Evolutionary conservation across 805 yeast species (phyloP), one percentile per base, ranked within the genome.

Genomic region (Sugiyamaella qingdaonensis): DNA sequence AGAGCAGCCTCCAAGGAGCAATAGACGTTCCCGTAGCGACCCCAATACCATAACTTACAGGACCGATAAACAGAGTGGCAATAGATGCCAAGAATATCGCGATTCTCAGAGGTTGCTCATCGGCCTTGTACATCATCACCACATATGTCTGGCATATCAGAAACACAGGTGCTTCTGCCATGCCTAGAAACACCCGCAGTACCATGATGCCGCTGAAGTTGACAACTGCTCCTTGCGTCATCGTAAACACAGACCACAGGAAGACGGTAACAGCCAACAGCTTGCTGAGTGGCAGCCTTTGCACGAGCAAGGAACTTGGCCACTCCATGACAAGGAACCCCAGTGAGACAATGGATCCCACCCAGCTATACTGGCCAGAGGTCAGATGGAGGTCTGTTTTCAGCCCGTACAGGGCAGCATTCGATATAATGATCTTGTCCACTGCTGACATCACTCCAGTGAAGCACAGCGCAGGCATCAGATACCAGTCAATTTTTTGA

Each of bases 371-470:
- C 46, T 51, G 54, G 19, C 35, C 35, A 2, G 46, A 18, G 29
- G 50, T 21, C 33, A 51, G 31, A 10, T 43, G 24, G 8, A 47
- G 31, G 56, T 81, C 84, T 0, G 65, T 66, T 52, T 80, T 61
- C 62, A 81, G 56, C 58, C 78, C 76, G 60, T 78, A 85, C 1
- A 84, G 69, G 10, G 78, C 70, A 9, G 85, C 84, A 58, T 79
- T 81, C 1, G 72, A 58, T 46, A 82, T 64, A 61, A 81, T 80
- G 46, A 73, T 74, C 58, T 86, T 68, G 64, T 81, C 86, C 53
- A 80, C 64, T 58, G 80, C 80, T 49, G 81, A 69, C 7, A 81
- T 80, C 41, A 78, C 68, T 61, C 81, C 81, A 77, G 81, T 73
- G 47, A 81, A 54, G 53, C 78, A 77, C 0, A 84, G 82, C 68